Percentiles rank a stretch among this genome's conserved stretches.
Evolutionary conservation across 23 red algal species (phyloP).

Genomic region (Gracilaria domingensis): DNA sequence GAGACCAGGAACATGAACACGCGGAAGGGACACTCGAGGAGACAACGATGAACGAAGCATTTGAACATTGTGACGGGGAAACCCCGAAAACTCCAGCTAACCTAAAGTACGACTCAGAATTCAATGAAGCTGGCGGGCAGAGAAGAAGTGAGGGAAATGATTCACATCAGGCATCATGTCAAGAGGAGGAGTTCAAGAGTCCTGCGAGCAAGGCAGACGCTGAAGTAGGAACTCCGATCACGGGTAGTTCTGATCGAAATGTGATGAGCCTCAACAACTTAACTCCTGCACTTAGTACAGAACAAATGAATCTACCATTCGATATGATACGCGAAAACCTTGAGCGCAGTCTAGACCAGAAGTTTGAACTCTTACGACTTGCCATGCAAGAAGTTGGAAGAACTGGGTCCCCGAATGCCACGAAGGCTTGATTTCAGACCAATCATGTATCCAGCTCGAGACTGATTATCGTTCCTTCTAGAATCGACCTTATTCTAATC

Average conservation of each 20-base stretch:
- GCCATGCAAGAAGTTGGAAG: neutral
- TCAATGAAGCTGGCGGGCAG: neutral
- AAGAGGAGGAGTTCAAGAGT: neutral
- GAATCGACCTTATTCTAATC: conserved; percentile 8
- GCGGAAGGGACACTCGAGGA: neutral
- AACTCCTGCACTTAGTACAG: conserved; percentile 19
- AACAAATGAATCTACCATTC: conserved; percentile 64
- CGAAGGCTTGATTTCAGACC: neutral
- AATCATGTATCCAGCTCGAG: conserved; percentile 54
- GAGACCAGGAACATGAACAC: no score
- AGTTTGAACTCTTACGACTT: conserved; percentile 37
- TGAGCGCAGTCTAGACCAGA: conserved; percentile 47
- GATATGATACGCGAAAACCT: conserved; percentile 59
- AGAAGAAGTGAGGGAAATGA: neutral
- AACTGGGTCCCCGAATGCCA: neutral
- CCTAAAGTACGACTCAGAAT: no score
- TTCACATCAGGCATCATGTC: neutral
- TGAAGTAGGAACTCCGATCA: conserved; percentile 4
- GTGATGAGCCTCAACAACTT: neutral
- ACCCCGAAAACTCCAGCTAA: neutral
- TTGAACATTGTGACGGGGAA: neutral
- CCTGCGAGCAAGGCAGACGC: neutral
- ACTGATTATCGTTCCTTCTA: conserved; percentile 48
- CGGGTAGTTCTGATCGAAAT: conserved; percentile 19
- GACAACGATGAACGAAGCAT: neutral